A percentile compares a stretch with the other conserved stretches of the same genome.
Evolutionary conservation across 202 grass and related monocot species (phyloP).

Genomic region (Panicum hallii): DNA sequence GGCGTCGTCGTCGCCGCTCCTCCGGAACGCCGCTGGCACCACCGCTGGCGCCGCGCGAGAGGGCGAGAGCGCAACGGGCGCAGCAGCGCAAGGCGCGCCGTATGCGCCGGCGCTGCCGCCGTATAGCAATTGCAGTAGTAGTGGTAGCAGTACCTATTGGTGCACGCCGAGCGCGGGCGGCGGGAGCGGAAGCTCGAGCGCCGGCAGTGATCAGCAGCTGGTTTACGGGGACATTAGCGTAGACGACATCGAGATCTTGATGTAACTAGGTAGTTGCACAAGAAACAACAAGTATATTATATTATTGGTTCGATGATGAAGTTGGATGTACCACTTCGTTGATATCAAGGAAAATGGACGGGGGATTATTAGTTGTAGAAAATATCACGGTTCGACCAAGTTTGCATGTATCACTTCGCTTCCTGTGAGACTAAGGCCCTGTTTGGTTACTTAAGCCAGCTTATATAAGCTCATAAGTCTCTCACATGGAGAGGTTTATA

Average conservation of each 20-base stretch:
- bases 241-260: conserved; percentile 62
- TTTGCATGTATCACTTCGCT: background rate
- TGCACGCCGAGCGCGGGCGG: background rate
- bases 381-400: no score
- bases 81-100: background rate
- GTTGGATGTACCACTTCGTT: background rate
- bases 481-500: no score
- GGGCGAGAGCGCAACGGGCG: background rate
- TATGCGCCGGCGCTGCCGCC: background rate
- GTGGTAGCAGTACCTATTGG: background rate
- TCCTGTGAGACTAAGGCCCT: no score
- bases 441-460: no score
- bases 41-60: background rate
- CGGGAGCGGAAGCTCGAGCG: conserved; percentile 17
- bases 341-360: background rate
- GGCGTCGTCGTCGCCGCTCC: background rate
- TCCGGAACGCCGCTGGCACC: background rate
- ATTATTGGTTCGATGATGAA: background rate
- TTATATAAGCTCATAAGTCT: no score
- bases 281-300: no score
- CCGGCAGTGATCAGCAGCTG: conserved; percentile 27
- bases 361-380: background rate
- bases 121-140: background rate
- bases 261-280: background rate
- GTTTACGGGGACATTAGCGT: conserved; percentile 55